Base-by-base conservation (phyloP, 768 basidiomycete species). In the Amanita exitialis region DNA sequence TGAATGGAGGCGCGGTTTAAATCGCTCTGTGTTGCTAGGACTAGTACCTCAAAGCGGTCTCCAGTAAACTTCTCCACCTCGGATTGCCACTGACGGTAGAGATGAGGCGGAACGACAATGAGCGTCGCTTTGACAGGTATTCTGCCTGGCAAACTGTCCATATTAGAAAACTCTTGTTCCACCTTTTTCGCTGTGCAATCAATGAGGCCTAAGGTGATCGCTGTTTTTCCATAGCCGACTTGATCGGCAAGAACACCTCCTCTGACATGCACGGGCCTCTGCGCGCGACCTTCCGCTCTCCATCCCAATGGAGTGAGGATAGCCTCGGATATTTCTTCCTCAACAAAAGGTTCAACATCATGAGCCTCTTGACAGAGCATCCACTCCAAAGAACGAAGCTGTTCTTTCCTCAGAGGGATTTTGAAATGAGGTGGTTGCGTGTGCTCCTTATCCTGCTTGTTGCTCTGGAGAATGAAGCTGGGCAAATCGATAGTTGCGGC, bases 191-290 rank as follows among this genome's bases (percentile, higher is more conserved):
- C 66, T 18, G 82, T 73, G 60, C 83, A 83, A 59, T 91, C 87
- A 55, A 96, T 85, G 53, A 97, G 75, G 16, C 86, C 93, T 25
- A 97, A 76, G 2, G 90, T 92, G 56, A 96, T 94, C 18, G 92
- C 93, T 0, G 94, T 97, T 69, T 97, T 97, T 15, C 94, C 94
- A 61, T 97, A 97, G 46, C 94, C 94, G 54, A 97, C 94, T 69
- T 94, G 86, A 59, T 97, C 94, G 10, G 93, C 93, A 41, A 96
- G 79, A 44, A 96, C 93, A 9, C 94, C 93, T 15, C 94, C 93
- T 49, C 88, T 77, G 37, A 96, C 69, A 53, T 67, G 75, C 47
- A 90, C 76, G 0, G 84, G 78, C 30, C 92, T 69, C 57, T 87
- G 81, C 3, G 88, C 92, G 37, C 89, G 83, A 36, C 88, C 93